Percentiles rank a stretch among this genome's conserved stretches.
Evolutionary conservation across 495 filamentous ascomycete species (phyloP).

Genomic region (Rhypophila decipiens): DNA sequence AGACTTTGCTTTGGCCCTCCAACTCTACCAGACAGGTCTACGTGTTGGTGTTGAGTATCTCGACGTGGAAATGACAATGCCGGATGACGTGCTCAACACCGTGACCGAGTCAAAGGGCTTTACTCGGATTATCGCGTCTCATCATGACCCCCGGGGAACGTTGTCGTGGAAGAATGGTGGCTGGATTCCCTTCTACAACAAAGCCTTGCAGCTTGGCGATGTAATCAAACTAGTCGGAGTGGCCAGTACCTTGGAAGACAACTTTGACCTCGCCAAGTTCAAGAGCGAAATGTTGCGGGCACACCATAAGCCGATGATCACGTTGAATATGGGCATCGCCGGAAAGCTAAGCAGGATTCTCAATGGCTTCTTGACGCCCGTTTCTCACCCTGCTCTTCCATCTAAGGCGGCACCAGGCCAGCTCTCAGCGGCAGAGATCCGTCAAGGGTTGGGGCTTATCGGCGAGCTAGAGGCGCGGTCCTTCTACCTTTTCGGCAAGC

Average conservation of each 20-base stretch:
- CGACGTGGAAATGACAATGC: slow-evolving; percentile 87
- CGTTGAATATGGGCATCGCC: slow-evolving; percentile 87
- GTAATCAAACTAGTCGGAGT: slow-evolving; percentile 91
- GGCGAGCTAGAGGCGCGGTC: slow-evolving; percentile 71
- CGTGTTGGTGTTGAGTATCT: slow-evolving; percentile 85
- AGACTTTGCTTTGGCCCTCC: slow-evolving; percentile 58
- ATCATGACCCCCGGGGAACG: slow-evolving; percentile 76
- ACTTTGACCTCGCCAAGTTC: slow-evolving; percentile 79
- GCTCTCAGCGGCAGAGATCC: slow-evolving; percentile 85
- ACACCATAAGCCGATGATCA: slow-evolving; percentile 77
- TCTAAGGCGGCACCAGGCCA: slow-evolving; percentile 94
- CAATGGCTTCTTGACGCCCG: slow-evolving; percentile 91
- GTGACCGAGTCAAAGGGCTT: slow-evolving; percentile 63
- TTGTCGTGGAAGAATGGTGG: slow-evolving; percentile 84
- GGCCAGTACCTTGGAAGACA: slow-evolving; percentile 72
- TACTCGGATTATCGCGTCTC: slow-evolving; percentile 82
- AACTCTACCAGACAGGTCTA: slow-evolving; percentile 71
- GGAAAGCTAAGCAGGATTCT: slow-evolving; percentile 87
- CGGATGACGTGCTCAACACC: slow-evolving; percentile 60
- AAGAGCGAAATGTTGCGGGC: slow-evolving; percentile 63
- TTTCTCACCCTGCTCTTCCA: slow-evolving; percentile 82
- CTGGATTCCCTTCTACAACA: slow-evolving; percentile 84
- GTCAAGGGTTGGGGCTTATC: slow-evolving; percentile 65
- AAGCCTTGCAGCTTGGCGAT: slow-evolving; percentile 78
- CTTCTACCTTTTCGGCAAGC: slow-evolving; percentile 84